Base-by-base conservation (phyloP, 257 asterid species). In the Solanum chaucha region DNA sequence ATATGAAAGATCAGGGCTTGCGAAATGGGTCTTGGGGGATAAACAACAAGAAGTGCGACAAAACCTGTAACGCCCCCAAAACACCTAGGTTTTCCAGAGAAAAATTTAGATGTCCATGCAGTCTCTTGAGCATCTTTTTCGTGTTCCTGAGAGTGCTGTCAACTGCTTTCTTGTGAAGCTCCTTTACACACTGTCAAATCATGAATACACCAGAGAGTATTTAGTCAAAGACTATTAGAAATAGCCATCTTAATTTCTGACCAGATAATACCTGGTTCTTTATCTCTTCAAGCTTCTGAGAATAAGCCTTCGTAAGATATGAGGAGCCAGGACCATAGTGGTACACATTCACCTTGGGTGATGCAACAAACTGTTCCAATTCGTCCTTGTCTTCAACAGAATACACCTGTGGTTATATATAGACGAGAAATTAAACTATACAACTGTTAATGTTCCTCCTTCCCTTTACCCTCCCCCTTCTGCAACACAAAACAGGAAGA, bases 1-100 rank as follows among this genome's bases (percentile, higher is more conserved):
- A 28, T 5, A 80, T 30, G 30, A 81, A 28, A 81, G 85, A 30
- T 48, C 68, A 17, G 44, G 10, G 68, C 44, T 28, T 17, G 30
- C 32, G 70, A 35, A 78, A 77, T 78, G 20, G 74, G 64, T 64
- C 51, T 85, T 26, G 58, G 71, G 46, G 51, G 22, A 9, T 82
- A 51, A 75, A 28, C 64, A 85, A 87, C 20, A 58, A 44, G 20
- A 84, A 84, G 71, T 72, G 82, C 36, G 46, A 22, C 46, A 74
- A 87, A 64, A 97, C 99, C 97, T 95, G 97, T 85, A 94, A 91
- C 35, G 98, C 96, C 80, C 99, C 99, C 96, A 96, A 95, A 73
- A 95, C 90, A 83, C 99, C 99, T 86, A 97, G 95, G 88, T 92
- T 90, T 90, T 94, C 98, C 75, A 95, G 89, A 90, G 98, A 96